Evolutionary conservation across 108 stramenopile species (phyloP), one percentile per base, ranked within the genome.

Genomic region (Cylindrotheca fusiformis): DNA sequence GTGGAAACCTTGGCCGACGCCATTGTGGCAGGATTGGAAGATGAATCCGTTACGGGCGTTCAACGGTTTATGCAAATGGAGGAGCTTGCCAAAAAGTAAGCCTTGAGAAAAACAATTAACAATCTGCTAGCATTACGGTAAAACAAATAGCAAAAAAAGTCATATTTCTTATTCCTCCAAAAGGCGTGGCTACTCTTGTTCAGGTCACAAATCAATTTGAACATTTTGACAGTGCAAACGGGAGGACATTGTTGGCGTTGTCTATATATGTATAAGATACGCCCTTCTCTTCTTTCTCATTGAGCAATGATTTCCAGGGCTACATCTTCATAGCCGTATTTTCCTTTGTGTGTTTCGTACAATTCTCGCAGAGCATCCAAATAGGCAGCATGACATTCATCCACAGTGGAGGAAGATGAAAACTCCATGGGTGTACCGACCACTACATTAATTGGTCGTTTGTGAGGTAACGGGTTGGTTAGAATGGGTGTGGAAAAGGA

Each of bases 1-100:
- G 68, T 83, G 26, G 82, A 79, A 50, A 74, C 78, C 19, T 67
- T 83, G 59, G 82, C 82, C 1, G 82, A 76, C 66, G 82, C 82
- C 12, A 83, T 83, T 63, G 82, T 83, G 4, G 75, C 71, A 19
- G 77, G 78, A 3, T 24, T 79, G 44, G 77, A 78, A 54, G 65
- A 63, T 30, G 77, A 73, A 21, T 53, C 67, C 48, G 41, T 79
- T 21, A 56, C 62, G 25, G 82, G 82, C 19, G 78, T 83, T 6
- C 78, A 79, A 56, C 31, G 82, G 17, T 72, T 67, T 44, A 67
- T 63, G 32, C 55, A 76, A 41, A 79, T 83, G 75, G 78, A 83
- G 45, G 64, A 60, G 30, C 62, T 82, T 57, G 59, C 59, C 36
- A 6, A 41, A n/a, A n/a, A n/a, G n/a, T n/a, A n/a, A n/a, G n/a